Conservation (phyloP, 2,329 filamentous ascomycete genomes). For the Nannizzia gypsea region DNA sequence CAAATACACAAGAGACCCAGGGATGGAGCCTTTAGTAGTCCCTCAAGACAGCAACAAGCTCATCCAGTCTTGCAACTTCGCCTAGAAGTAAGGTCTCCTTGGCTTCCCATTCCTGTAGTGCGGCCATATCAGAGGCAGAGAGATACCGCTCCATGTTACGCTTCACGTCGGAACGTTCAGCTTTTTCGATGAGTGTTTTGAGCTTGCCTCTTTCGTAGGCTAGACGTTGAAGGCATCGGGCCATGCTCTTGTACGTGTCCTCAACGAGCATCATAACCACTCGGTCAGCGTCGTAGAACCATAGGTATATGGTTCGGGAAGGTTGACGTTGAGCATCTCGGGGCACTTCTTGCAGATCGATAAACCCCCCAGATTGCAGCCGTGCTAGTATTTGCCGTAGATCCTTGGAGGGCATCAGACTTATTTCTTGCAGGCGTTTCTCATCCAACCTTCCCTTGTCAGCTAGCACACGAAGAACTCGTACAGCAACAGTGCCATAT, state of each 20-base stretch:
- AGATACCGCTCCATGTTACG: slow-evolving; percentile 74
- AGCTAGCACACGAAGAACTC: slow-evolving; percentile 72
- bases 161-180: slow-evolving; percentile 73
- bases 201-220: slow-evolving; percentile 62
- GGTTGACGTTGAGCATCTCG: slow-evolving; percentile 73
- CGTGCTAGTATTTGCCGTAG: slow-evolving; percentile 72
- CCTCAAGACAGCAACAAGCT: slow-evolving; percentile 67
- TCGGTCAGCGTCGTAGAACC: slow-evolving; percentile 73
- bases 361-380: slow-evolving; percentile 74
- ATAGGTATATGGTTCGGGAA: slow-evolving; percentile 76
- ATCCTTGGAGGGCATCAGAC: slow-evolving; percentile 73
- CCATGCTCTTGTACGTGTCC: slow-evolving; percentile 80
- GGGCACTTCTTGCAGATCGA: slow-evolving; percentile 89
- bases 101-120: slow-evolving; percentile 51
- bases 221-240: slow-evolving; percentile 69
- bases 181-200: slow-evolving; percentile 63
- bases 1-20: background rate
- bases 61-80: slow-evolving; percentile 71
- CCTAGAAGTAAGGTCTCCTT: slow-evolving; percentile 60
- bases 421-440: slow-evolving; percentile 68
- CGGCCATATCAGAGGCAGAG: slow-evolving; percentile 58
- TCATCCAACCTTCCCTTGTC: slow-evolving; percentile 91
- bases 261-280: slow-evolving; percentile 61
- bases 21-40: slow-evolving; percentile 47
- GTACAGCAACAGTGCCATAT: slow-evolving; percentile 64